A percentile compares a stretch with the other conserved stretches of the same genome.
These are phyloP conservation scores for Aquilaria yunnanensis DNA, from an alignment of 345 rosid species.

Conservation along the genomic window DNA sequence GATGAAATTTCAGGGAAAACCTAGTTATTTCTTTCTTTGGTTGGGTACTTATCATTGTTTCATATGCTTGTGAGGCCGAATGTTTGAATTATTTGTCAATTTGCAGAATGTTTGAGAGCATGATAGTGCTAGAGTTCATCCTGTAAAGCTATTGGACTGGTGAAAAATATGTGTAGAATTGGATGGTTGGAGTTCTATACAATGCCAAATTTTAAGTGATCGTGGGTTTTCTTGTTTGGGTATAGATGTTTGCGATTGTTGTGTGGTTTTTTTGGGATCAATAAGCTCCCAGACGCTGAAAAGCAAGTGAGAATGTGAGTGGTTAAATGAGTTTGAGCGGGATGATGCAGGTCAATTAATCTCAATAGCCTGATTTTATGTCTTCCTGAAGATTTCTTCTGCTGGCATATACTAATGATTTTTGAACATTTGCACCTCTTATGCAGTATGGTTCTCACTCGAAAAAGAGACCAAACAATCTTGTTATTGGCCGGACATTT, in stretches of 20 bases:
- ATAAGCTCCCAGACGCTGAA: not conserved
- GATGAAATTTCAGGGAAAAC: not conserved
- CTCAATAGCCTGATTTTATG: too few relatives aligned
- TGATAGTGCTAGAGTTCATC: too few relatives aligned
- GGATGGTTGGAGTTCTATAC: not conserved
- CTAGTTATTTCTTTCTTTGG: not conserved
- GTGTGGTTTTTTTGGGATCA: not conserved
- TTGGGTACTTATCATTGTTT: not conserved
- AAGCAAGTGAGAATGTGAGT: not conserved
- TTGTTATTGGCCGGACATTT: constrained; percentile 75
- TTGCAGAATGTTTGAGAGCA: too few relatives aligned
- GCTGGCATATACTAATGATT: too few relatives aligned
- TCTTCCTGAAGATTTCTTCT: not conserved
- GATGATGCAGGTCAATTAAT: too few relatives aligned
- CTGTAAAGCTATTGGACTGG: too few relatives aligned
- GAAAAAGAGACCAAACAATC: constrained; percentile 90
- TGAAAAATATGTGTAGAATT: too few relatives aligned
- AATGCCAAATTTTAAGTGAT: too few relatives aligned
- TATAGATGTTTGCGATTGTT: not conserved
- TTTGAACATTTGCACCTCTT: not conserved
- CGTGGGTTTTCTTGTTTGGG: too few relatives aligned
- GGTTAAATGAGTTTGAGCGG: too few relatives aligned
- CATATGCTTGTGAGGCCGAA: too few relatives aligned
- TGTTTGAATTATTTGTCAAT: too few relatives aligned
- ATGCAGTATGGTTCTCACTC: constrained; percentile 84